Evolutionary conservation across 805 yeast species (phyloP).

Genomic region (Candida fluviatilis): DNA sequence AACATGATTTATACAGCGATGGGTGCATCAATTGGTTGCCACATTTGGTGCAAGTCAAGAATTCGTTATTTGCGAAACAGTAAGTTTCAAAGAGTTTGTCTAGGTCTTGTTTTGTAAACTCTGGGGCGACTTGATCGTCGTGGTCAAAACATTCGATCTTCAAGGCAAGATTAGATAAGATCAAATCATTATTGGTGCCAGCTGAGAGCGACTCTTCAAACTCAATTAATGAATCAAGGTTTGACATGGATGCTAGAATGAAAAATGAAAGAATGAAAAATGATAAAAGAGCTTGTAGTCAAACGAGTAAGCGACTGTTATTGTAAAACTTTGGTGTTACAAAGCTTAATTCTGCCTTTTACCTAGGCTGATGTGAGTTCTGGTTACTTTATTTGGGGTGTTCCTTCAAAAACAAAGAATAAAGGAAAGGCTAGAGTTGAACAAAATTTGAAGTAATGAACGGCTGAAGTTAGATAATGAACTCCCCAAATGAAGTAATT

Average conservation of each 20-base stretch:
- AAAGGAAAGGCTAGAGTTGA: background rate
- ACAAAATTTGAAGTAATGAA: background rate
- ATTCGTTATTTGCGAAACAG: constrained; percentile 24
- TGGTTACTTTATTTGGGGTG: no score
- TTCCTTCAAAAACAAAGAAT: no score
- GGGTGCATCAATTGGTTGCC: constrained; percentile 17
- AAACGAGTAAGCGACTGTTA: no score
- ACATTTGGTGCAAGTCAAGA: constrained; percentile 29
- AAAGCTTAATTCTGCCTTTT: no score
- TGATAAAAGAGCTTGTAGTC: background rate
- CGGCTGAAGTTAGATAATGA: background rate
- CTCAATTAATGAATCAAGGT: constrained; percentile 17
- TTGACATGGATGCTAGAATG: background rate
- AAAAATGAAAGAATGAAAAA: no score
- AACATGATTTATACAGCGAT: constrained; percentile 17
- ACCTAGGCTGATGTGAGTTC: no score
- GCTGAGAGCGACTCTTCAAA: constrained; percentile 30
- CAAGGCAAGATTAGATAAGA: constrained; percentile 21
- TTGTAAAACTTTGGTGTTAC: no score
- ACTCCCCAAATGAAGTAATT: constrained; percentile 1
- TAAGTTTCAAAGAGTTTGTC: constrained; percentile 14
- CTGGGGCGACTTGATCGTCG: constrained; percentile 7
- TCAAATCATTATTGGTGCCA: constrained; percentile 14
- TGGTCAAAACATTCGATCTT: constrained; percentile 21
- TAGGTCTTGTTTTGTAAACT: constrained; percentile 10